Evolutionary conservation across 2,329 filamentous ascomycete genomes (phyloP).

Genomic region (Hypoxylon sp.): DNA sequence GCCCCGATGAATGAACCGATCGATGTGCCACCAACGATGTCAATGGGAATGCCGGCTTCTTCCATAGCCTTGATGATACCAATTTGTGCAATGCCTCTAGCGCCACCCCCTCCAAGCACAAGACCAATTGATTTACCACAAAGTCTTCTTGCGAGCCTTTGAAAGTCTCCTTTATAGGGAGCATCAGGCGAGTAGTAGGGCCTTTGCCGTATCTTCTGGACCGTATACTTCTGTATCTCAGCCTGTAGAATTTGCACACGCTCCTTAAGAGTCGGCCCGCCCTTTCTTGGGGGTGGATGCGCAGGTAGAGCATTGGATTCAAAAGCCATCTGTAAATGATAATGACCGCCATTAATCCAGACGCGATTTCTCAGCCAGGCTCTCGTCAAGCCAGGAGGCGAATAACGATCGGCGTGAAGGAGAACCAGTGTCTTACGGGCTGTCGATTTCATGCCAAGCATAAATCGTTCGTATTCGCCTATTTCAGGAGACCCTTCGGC

Average conservation of each 20-base stretch:
- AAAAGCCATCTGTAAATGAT: slow-evolving; percentile 97
- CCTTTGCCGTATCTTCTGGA: slow-evolving; percentile 87
- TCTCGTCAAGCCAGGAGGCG: slow-evolving; percentile 84
- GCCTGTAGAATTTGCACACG: slow-evolving; percentile 94
- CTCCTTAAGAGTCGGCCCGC: slow-evolving; percentile 90
- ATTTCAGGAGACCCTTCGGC: slow-evolving; percentile 92
- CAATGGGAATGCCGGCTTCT: slow-evolving; percentile 95
- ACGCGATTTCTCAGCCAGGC: slow-evolving; percentile 92
- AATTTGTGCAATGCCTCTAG: slow-evolving; percentile 90
- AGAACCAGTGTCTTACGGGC: slow-evolving; percentile 93
- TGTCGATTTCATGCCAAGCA: slow-evolving; percentile 97
- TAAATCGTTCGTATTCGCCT: slow-evolving; percentile 95
- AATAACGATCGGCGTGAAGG: slow-evolving; percentile 90
- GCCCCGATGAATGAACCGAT: slow-evolving; percentile 97
- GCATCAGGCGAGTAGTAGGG: slow-evolving; percentile 92
- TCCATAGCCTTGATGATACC: slow-evolving; percentile 96
- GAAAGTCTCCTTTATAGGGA: slow-evolving; percentile 96
- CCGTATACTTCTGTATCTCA: slow-evolving; percentile 98
- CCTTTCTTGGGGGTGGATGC: slow-evolving; percentile 80
- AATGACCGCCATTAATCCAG: slow-evolving; percentile 98
- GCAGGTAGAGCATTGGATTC: slow-evolving; percentile 81
- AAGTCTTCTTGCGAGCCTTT: slow-evolving; percentile 87
- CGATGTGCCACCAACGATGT: slow-evolving; percentile 94
- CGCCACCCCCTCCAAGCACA: slow-evolving; percentile 93
- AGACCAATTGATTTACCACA: slow-evolving; percentile 96